Percentiles rank a stretch among this genome's conserved stretches.
Evolutionary conservation across 139 green algal species (phyloP).

Genomic region (Closterium sp.): DNA sequence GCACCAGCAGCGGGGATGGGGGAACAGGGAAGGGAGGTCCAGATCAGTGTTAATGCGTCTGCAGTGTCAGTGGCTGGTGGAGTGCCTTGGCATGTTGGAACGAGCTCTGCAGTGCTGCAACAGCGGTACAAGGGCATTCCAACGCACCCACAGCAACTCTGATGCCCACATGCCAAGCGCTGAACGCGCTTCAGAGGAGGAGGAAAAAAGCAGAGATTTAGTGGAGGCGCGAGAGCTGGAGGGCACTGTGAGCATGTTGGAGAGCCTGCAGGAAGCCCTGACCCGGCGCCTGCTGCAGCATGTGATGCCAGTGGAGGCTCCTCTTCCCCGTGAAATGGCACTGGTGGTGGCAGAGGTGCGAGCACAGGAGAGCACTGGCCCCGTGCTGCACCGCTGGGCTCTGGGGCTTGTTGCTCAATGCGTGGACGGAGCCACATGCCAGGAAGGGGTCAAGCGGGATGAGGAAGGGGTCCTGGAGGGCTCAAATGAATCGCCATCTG

Average conservation of each 20-base stretch:
- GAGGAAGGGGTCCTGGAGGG: background rate
- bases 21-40: background rate
- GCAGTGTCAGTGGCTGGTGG: background rate
- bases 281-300: background rate
- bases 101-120: background rate
- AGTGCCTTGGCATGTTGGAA: background rate
- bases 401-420: background rate
- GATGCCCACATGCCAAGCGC: background rate
- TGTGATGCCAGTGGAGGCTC: background rate
- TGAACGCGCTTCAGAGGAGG: background rate
- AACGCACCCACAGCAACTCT: background rate
- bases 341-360: background rate
- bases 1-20: background rate
- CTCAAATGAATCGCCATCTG: background rate
- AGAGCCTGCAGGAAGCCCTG: background rate
- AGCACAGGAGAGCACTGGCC: background rate
- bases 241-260: background rate
- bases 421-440: background rate
- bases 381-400: background rate
- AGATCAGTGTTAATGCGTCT: background rate
- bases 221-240: background rate
- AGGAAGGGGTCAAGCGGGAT: background rate
- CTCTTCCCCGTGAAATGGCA: background rate
- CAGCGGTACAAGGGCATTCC: background rate
- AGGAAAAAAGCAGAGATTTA: background rate